Percentiles rank a stretch among this genome's conserved stretches.
Evolutionary conservation across 768 basidiomycete species (phyloP).

Genomic region (Podaxis sp.): DNA sequence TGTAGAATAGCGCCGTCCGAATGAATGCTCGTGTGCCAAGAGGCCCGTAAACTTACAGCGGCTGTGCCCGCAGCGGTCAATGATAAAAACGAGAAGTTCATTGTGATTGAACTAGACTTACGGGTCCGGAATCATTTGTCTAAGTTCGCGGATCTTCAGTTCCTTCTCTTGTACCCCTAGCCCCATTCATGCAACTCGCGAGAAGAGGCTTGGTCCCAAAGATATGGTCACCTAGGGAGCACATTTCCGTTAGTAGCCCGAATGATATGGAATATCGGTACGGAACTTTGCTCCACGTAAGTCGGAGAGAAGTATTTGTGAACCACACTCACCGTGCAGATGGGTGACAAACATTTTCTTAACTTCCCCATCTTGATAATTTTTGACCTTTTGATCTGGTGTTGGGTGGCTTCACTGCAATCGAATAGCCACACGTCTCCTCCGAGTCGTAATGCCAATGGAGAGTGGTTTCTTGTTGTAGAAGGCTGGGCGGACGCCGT

Average conservation of each 20-base stretch:
- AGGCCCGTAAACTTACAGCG: conserved; percentile 84
- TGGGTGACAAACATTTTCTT: conserved; percentile 88
- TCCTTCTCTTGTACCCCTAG: conserved; percentile 62
- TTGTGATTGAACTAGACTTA: conserved; percentile 10
- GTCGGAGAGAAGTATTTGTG: background rate
- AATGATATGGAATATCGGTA: background rate
- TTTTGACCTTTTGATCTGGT: conserved; percentile 67
- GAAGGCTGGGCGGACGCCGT: conserved; percentile 84
- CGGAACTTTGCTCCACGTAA: background rate
- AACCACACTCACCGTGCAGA: conserved; percentile 64
- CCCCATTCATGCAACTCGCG: conserved; percentile 69
- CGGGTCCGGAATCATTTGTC: conserved; percentile 36
- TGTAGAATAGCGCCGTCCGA: conserved; percentile 64
- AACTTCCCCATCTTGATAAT: conserved; percentile 73
- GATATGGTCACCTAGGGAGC: conserved; percentile 72
- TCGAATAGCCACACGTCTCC: conserved; percentile 83
- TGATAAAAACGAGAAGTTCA: background rate
- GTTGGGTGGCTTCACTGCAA: conserved; percentile 83
- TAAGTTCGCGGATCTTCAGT: conserved; percentile 56
- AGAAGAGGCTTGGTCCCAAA: conserved; percentile 73
- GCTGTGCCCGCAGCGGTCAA: conserved; percentile 34
- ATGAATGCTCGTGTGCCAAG: conserved; percentile 81
- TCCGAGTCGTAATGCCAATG: conserved; percentile 64
- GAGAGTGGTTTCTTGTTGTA: conserved; percentile 74
- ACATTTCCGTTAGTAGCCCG: conserved; percentile 6